Evolutionary conservation across 768 basidiomycete genomes (phyloP).

Genomic region (Boletellus emodensis): DNA sequence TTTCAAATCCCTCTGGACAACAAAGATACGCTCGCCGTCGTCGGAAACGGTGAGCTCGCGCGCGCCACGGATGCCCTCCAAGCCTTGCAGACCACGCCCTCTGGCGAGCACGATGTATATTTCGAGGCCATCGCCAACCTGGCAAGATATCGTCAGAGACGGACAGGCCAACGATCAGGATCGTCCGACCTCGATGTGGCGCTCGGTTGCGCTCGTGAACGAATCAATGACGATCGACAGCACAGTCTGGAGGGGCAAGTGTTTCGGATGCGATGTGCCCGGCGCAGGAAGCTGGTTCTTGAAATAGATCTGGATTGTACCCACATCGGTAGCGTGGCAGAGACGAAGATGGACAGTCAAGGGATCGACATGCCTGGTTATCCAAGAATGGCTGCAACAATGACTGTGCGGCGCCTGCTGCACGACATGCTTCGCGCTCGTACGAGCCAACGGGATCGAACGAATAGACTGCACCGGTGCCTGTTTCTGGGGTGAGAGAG

Average conservation of each 20-base stretch:
- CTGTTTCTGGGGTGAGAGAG: slow-evolving; percentile 36
- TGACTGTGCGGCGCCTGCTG: slow-evolving; percentile 91
- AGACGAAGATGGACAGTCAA: slow-evolving; percentile 35
- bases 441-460: slow-evolving; percentile 99
- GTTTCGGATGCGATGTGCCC: slow-evolving; percentile 69
- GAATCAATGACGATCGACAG: slow-evolving; percentile 89
- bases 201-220: slow-evolving; percentile 95
- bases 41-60: slow-evolving; percentile 59
- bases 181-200: slow-evolving; percentile 87
- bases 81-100: slow-evolving; percentile 55
- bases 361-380: slow-evolving; percentile 75
- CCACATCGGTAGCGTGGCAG: too few species aligned
- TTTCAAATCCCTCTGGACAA: slow-evolving; percentile 76
- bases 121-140: slow-evolving; percentile 96
- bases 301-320: slow-evolving; percentile 78
- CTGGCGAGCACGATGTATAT: slow-evolving; percentile 82
- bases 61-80: slow-evolving; percentile 51
- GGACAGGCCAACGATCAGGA: slow-evolving; percentile 2
- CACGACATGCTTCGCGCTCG: slow-evolving; percentile 94
- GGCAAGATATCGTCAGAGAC: slow-evolving; percentile 6
- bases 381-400: slow-evolving; percentile 97
- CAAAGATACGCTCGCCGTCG: slow-evolving; percentile 73
- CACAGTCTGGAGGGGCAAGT: slow-evolving; percentile 78
- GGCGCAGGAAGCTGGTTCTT: slow-evolving; percentile 85
- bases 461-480: slow-evolving; percentile 97